Evolutionary conservation across 257 asterid species (phyloP), one percentile per base, ranked within the genome.

Genomic region (Coffea eugenioides): DNA sequence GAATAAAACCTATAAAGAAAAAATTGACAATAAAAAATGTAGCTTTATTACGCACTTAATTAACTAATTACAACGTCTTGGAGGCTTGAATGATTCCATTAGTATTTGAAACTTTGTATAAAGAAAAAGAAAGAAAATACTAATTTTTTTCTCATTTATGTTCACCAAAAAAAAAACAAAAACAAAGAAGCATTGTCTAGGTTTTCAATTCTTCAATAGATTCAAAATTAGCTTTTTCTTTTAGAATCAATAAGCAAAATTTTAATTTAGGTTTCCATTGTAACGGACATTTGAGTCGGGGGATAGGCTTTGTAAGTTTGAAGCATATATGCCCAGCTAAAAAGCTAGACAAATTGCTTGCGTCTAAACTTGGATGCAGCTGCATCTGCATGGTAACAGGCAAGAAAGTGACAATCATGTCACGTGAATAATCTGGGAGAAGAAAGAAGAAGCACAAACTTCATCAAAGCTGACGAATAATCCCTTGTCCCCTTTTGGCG

Each of bases 301-400:
- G 80, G 88, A 83, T 77, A 79, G 73, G 73, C 43, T 11, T 14
- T 83, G 86, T 72, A 70, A 80, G 31, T 41, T 69, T 41, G 76
- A 25, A 85, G 82, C 71, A 80, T 51, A 83, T 74, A 80, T 57
- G 82, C 71, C 80, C 83, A 52, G 12, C 12, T 52, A 52, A 52
- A 68, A 82, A 80, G 74, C 80, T 69, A 82, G 78, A 83, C 81
- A 86, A 69, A 71, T 82, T 85, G 82, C 85, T 79, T 77, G 62
- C 61, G 72, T 13, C 39, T 69, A 77, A 83, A 82, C 41, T 88
- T 39, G 43, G 43, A 31, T 31, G 4, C 43, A 39, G 43, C 43
- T 11, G 34, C 74, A 21, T 68, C 1, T 65, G 51, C 73, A 77
- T 27, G 54, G 75, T 23, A 3, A 2, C 7, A 20, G 41, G 21